Evolutionary conservation across 768 basidiomycete species (phyloP).

Genomic region (Suillus plorans): DNA sequence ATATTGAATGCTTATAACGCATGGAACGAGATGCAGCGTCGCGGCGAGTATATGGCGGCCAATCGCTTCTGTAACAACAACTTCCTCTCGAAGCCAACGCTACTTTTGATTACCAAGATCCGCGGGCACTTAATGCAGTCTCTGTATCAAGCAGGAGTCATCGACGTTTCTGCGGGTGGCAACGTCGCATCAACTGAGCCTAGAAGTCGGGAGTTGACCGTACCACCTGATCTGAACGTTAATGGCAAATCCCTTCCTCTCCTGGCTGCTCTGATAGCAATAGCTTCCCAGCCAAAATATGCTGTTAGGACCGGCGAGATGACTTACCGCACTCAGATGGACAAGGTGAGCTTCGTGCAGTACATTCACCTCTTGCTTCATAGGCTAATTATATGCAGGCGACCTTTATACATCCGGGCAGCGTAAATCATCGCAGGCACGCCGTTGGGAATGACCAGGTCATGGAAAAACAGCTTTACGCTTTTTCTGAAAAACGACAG

Average conservation of each 20-base stretch:
- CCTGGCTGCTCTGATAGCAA: conserved; percentile 78
- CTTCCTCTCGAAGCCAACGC: conserved; percentile 84
- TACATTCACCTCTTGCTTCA: conserved; percentile 4
- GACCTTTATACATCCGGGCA: conserved; percentile 80
- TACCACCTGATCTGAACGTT: conserved; percentile 67
- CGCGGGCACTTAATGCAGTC: conserved; percentile 75
- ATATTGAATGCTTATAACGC: conserved; percentile 76
- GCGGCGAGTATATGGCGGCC: conserved; percentile 62
- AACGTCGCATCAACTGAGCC: conserved; percentile 28
- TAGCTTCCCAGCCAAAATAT: conserved; percentile 89
- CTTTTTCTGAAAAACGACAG: conserved; percentile 81
- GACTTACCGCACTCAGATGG: conserved; percentile 70
- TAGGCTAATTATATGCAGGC: conserved; percentile 39
- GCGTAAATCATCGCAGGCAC: conserved; percentile 77
- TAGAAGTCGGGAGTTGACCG: conserved; percentile 36
- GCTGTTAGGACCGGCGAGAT: conserved; percentile 72
- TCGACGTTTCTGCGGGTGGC: conserved; percentile 78
- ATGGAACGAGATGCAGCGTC: conserved; percentile 74
- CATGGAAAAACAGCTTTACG: conserved; percentile 71
- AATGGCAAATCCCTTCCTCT: conserved; percentile 77
- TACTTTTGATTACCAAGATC: conserved; percentile 79
- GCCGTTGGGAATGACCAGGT: conserved; percentile 21
- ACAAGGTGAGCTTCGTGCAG: conserved; percentile 60
- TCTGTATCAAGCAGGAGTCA: conserved; percentile 76
- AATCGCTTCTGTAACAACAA: conserved; percentile 81